Conservation (phyloP, 331 rosid species). For the Arachis monticola region DNA sequence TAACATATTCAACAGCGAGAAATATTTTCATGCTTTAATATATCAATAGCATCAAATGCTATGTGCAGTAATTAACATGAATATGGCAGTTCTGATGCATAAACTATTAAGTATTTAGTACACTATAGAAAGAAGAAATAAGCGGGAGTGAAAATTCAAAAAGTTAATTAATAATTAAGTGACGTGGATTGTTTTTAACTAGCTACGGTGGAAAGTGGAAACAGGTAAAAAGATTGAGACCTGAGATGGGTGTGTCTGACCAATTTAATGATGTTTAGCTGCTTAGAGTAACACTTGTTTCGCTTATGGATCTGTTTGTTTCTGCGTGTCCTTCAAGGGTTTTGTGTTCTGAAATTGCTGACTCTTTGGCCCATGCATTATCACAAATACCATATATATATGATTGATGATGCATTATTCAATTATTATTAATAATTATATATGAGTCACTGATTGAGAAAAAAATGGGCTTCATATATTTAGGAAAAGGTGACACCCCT, state of each 20-base stretch:
- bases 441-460: slow-evolving; percentile 33
- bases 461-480: slow-evolving; percentile 24
- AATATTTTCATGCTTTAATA: not conserved
- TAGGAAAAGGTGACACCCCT: slow-evolving; percentile 39
- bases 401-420: slow-evolving; percentile 10
- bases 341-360: slow-evolving; percentile 21
- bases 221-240: slow-evolving; percentile 42
- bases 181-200: slow-evolving; percentile 29
- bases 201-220: slow-evolving; percentile 8
- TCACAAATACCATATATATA: not conserved
- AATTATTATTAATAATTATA: slow-evolving; percentile 20
- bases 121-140: not conserved
- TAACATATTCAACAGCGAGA: too few species aligned
- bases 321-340: slow-evolving; percentile 31
- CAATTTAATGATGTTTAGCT: slow-evolving; percentile 43
- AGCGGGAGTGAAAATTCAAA: slow-evolving; percentile 70
- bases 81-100: not conserved
- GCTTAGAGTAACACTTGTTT: slow-evolving; percentile 44
- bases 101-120: not conserved
- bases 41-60: slow-evolving; percentile 28
- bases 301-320: slow-evolving; percentile 46
- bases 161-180: slow-evolving; percentile 5
- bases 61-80: not conserved
- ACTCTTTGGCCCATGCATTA: slow-evolving; percentile 22
- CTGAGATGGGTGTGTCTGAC: not conserved